Base-by-base conservation (phyloP, 164 flowering plant species). In the Echeveria elegans region DNA sequence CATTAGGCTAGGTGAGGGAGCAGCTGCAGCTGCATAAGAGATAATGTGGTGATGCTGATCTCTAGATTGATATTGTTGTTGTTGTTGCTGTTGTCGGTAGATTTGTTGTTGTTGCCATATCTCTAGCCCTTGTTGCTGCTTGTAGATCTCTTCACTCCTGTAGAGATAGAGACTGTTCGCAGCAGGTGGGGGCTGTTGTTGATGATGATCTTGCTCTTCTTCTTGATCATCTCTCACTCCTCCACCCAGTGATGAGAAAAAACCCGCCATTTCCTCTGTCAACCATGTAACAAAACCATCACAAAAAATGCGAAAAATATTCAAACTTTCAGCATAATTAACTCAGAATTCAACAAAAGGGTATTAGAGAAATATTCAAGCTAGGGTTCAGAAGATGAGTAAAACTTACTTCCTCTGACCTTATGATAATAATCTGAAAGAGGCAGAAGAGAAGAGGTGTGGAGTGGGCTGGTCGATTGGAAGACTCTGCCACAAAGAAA, bases 251-350 rank as follows among this genome's bases (percentile, higher is more conserved):
- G 83, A 72, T 70, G 81, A 80, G 72, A 77, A 80, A 56, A 81
- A 82, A 65, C 87, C 87, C 4, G 90, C 83, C 90, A 86, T 86
- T 75, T 73, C 71, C 56, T 71, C 65, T 56, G 32, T 32, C 61
- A 26, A 23, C 14, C 29, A 23, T 23, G 1, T 10, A n/a, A 53
- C 5, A 36, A 61, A 72, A 73, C 28, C 43, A 23, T 59, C 58
- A 26, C 69, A n/a, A 66, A 75, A 62, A 41, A 12, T 38, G 21
- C 47, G n/a, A 69, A 6, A n/a, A 63, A 34, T 7, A 63, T 67
- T 67, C 38, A 77, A 74, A 72, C 79, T 82, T 65, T 11, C 3
- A 67, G 75, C 58, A 34, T 24, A 72, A 78, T 19, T 21, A 56
- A 56, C 61, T 56, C 61, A 56, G 38, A 14, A 18, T 18, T 18